phyloP scores from a whole-genome alignment of 1,284 basidiomycete genomes.

The Volvariella surrecta region DNA sequence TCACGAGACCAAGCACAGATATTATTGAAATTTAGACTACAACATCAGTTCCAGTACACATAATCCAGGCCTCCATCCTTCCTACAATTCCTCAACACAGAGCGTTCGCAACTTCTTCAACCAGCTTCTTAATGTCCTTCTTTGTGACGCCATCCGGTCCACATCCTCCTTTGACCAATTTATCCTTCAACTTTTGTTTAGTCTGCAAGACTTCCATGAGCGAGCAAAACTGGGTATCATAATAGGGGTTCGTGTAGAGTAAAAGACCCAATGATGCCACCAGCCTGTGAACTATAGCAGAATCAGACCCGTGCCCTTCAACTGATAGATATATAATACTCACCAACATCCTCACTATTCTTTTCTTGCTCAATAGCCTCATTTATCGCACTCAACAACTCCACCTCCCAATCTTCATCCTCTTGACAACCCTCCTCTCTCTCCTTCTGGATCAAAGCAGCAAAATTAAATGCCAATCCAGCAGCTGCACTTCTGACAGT shows the following conservation, averaged over 20 bases:
- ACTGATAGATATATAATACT: constrained; percentile 23
- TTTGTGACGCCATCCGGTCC: constrained; percentile 46
- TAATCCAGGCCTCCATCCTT: too few relatives aligned
- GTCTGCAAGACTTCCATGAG: constrained; percentile 70
- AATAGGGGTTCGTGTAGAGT: constrained; percentile 59
- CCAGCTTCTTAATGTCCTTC: constrained; percentile 51
- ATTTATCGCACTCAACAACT: constrained; percentile 70
- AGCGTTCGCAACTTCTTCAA: constrained; percentile 28
- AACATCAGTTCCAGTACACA: too few relatives aligned
- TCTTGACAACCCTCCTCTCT: constrained; percentile 36
- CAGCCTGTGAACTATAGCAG: constrained; percentile 62
- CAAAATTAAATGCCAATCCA: constrained; percentile 72
- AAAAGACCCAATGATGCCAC: constrained; percentile 69
- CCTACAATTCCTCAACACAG: too few relatives aligned
- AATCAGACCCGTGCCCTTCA: constrained; percentile 4
- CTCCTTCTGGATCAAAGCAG: constrained; percentile 53
- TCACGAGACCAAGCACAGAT: too few relatives aligned
- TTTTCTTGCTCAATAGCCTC: constrained; percentile 68
- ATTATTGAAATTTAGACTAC: too few relatives aligned
- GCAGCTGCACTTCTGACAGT: constrained; percentile 72
- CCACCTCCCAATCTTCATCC: constrained; percentile 77
- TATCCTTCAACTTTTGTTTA: constrained; percentile 40
- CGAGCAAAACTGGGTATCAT: constrained; percentile 36
- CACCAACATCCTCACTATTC: constrained; percentile 71
- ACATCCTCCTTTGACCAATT: constrained; percentile 36